Evolutionary conservation across 2,329 filamentous ascomycete genomes (phyloP).

Genomic region (Sporothrix curviconia): DNA sequence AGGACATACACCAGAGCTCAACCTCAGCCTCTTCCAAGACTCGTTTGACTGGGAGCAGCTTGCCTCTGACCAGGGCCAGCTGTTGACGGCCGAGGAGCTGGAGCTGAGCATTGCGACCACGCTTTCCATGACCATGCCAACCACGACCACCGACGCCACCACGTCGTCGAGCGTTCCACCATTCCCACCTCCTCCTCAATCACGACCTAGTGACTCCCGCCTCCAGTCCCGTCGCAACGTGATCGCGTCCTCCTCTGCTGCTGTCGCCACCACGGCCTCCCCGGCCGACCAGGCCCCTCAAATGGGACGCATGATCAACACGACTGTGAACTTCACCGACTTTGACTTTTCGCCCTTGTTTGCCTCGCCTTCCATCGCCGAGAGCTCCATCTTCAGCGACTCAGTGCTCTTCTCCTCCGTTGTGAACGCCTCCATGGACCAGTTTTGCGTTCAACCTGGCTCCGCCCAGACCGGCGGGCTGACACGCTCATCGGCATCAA

Average conservation of each 20-base stretch:
- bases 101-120: constrained; percentile 9
- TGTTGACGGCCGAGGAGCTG: constrained; percentile 14
- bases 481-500: neutral
- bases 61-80: neutral
- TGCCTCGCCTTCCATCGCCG: neutral
- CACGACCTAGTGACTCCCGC: neutral
- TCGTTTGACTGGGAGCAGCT: constrained; percentile 15
- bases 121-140: neutral
- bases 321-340: neutral
- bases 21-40: constrained; percentile 5
- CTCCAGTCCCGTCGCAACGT: neutral
- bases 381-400: neutral
- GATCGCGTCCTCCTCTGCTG: neutral
- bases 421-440: constrained; percentile 7
- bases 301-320: neutral
- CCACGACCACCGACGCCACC: neutral
- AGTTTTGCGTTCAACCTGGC: constrained; percentile 10
- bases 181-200: constrained; percentile 4
- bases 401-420: neutral
- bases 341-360: no score
- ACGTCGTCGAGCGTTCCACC: constrained; percentile 6
- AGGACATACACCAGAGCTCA: neutral
- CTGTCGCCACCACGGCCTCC: neutral
- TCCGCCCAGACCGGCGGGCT: neutral
- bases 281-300: neutral